Base-by-base conservation (phyloP, 2,329 filamentous ascomycete species). In the Lojkania enalia region DNA sequence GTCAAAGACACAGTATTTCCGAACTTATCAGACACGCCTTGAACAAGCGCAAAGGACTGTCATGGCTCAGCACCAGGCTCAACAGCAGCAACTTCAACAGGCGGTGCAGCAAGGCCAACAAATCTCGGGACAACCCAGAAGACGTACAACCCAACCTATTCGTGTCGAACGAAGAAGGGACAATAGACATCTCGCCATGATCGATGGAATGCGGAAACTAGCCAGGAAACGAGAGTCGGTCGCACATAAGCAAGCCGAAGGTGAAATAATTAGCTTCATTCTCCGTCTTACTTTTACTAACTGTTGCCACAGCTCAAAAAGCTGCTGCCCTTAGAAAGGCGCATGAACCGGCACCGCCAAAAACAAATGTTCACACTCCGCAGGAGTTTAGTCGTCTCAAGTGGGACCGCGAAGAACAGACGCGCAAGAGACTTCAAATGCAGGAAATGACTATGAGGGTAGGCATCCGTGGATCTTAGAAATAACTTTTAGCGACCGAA, bases 1-100 rank as follows among this genome's bases (percentile, higher is more conserved):
- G 86, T 85, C 87, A 14, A 96, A 96, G 73, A 96, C 90, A 0
- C 87, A 91, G 33, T 99, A 97, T 67, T 99, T 97, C 77, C 89
- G 90, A 61, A 82, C 82, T 9, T 86, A 85, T 58, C 82, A 82
- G 49, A 74, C 79, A 43, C 73, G 84, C 29, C 73, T 86, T 32
- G 83, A 87, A 57, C 77, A 81, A 42, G 83, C 83, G 19, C 80
- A 83, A 43, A 76, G 80, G 51, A 79, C 77, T 33, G 76, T 83
- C 3, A 71, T 80, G 47, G 77, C 80, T 12, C 77, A 82, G 44
- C 80, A 81, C 43, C 79, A 83, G 60, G 70, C 72, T 35, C 75
- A 80, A 37, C 70, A 74, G 63, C 71, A 78, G 54, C 70, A 72
- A 35, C 74, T 83, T 23, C 79, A 82, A 46, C 80, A 80, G 42